A percentile compares a stretch with the other conserved stretches of the same genome.
phyloP scores from a whole-genome alignment of 2,329 filamentous ascomycete species.

The Alternaria sp. region DNA sequence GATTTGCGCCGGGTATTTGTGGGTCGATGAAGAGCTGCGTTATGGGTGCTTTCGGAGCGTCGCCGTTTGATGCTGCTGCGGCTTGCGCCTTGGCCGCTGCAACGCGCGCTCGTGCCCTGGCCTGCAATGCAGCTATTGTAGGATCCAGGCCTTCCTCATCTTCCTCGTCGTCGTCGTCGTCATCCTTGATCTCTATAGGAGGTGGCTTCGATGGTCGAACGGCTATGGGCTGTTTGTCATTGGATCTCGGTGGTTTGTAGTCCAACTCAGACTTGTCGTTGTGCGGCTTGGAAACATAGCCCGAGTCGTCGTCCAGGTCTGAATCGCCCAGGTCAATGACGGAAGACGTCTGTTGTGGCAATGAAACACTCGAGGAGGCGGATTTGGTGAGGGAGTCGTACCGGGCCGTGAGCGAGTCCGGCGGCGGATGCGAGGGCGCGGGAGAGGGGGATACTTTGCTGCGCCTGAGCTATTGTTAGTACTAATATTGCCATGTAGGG shows the following conservation, averaged over 20 bases:
- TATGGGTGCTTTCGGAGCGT: conserved; percentile 32
- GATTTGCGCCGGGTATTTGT: conserved; percentile 64
- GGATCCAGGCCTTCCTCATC: conserved; percentile 39
- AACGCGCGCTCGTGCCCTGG: conserved; percentile 32
- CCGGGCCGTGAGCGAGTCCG: conserved; percentile 35
- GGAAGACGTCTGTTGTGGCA: conserved; percentile 14
- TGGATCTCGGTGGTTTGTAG: not conserved
- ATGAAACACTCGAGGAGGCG: conserved; percentile 10
- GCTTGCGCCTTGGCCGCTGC: conserved; percentile 22
- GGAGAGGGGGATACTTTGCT: conserved; percentile 36
- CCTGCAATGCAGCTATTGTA: conserved; percentile 34
- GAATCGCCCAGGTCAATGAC: conserved; percentile 37
- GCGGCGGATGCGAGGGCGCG: conserved; percentile 11
- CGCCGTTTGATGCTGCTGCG: conserved; percentile 7
- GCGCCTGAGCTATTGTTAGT: conserved; percentile 22
- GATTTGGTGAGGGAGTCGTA: conserved; percentile 38
- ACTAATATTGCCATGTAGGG: not conserved
- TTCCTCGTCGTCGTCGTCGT: conserved; percentile 31
- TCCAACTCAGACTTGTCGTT: not conserved
- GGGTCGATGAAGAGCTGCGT: conserved; percentile 74
- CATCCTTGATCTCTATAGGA: conserved; percentile 5
- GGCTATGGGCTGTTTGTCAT: conserved; percentile 6
- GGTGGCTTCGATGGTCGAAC: conserved; percentile 12
- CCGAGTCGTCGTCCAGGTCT: conserved; percentile 21
- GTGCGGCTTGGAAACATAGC: conserved; percentile 14